These are phyloP conservation scores for Diaporthe destruens DNA, from an alignment of 2,329 filamentous ascomycete species.

Conservation along the genomic window DNA sequence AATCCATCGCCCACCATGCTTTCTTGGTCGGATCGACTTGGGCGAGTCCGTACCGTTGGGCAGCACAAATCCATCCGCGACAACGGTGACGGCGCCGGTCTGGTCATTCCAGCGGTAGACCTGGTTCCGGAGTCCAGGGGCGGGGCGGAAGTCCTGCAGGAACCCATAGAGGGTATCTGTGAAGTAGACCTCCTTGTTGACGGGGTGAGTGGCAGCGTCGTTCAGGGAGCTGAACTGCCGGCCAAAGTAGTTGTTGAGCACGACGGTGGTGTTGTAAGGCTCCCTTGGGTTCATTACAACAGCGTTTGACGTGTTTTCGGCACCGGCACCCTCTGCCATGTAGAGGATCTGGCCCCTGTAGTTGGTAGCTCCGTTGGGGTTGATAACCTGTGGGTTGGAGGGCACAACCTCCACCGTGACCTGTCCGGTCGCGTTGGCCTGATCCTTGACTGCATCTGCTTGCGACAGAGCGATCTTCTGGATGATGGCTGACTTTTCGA, in stretches of 20 bases:
- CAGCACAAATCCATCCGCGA: slow-evolving; percentile 68
- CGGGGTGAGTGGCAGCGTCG: slow-evolving; percentile 66
- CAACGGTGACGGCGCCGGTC: slow-evolving; percentile 64
- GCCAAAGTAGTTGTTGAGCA: slow-evolving; percentile 72
- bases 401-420: slow-evolving; percentile 58
- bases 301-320: slow-evolving; percentile 54
- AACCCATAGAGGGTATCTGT: slow-evolving; percentile 73
- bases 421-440: slow-evolving; percentile 54
- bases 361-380: slow-evolving; percentile 65
- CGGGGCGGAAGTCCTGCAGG: slow-evolving; percentile 68
- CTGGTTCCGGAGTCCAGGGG: slow-evolving; percentile 66
- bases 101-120: slow-evolving; percentile 68
- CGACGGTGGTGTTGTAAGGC: slow-evolving; percentile 64
- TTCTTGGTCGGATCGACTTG: no score
- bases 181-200: slow-evolving; percentile 72
- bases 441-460: slow-evolving; percentile 54
- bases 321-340: slow-evolving; percentile 63
- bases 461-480: slow-evolving; percentile 62
- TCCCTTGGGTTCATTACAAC: slow-evolving; percentile 58
- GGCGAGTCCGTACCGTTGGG: slow-evolving; percentile 60
- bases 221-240: slow-evolving; percentile 72
- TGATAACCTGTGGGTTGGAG: slow-evolving; percentile 59
- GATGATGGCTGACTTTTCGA: slow-evolving; percentile 64
- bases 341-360: slow-evolving; percentile 64
- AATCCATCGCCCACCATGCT: background rate